Conservation (phyloP, 805 yeast genomes). For the Phaffomyces opuntiae region DNA sequence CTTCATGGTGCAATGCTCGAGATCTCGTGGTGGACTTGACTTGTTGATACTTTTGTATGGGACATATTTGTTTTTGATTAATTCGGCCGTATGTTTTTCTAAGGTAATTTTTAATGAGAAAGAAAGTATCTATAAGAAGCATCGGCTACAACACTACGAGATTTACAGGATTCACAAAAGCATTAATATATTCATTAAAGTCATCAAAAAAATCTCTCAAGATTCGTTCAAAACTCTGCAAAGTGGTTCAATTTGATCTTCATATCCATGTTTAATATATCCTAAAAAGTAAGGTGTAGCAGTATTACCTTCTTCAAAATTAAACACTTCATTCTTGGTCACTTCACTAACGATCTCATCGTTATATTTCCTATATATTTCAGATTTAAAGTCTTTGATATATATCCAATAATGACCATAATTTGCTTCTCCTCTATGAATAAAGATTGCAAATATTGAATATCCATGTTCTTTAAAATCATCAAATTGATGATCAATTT, state of each 20-base stretch:
- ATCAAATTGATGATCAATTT: conserved; percentile 55
- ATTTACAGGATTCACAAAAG: too few species aligned
- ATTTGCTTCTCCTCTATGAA: conserved; percentile 92
- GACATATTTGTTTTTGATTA: too few species aligned
- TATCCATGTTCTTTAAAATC: conserved; percentile 62
- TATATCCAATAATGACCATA: conserved; percentile 98
- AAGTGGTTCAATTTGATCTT: conserved; percentile 55
- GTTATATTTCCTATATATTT: conserved; percentile 80
- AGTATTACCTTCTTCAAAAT: conserved; percentile 59
- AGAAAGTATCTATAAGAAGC: too few species aligned
- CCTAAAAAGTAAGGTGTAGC: conserved; percentile 95
- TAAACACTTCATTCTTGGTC: conserved; percentile 54
- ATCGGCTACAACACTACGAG: too few species aligned
- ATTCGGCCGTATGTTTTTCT: too few species aligned
- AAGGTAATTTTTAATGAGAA: too few species aligned
- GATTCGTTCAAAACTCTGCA: conserved; percentile 33
- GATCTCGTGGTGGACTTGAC: too few species aligned
- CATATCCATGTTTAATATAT: conserved; percentile 61
- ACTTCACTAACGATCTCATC: conserved; percentile 93
- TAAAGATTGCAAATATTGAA: conserved; percentile 82
- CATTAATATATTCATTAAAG: neutral
- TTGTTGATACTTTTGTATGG: too few species aligned
- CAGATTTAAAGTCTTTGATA: conserved; percentile 64
- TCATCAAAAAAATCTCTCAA: neutral
- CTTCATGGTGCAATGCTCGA: too few species aligned